A percentile compares a stretch with the other conserved stretches of the same genome.
phyloP scores from a whole-genome alignment of 2,329 filamentous ascomycete genomes.

The Cladorrhinum sp. region DNA sequence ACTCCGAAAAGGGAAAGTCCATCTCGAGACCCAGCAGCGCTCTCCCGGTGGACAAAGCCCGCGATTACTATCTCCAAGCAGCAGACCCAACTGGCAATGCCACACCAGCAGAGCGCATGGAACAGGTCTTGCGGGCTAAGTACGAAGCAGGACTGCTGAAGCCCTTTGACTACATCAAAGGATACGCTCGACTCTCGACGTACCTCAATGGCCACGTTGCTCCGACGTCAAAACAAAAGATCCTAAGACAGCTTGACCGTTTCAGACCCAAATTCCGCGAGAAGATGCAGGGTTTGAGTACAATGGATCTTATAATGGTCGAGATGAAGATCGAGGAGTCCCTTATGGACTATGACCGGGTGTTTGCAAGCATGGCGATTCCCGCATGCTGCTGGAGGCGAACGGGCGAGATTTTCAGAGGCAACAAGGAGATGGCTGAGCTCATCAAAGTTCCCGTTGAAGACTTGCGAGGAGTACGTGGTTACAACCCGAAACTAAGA shows the following conservation, averaged over 20 bases:
- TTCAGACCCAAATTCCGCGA: constrained; percentile 96
- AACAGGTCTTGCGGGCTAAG: constrained; percentile 89
- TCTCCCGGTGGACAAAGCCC: constrained; percentile 65
- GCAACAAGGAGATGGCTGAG: constrained; percentile 98
- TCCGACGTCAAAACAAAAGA: constrained; percentile 80
- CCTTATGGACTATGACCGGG: constrained; percentile 95
- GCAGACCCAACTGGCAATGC: constrained; percentile 86
- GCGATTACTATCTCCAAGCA: constrained; percentile 95
- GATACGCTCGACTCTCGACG: constrained; percentile 81
- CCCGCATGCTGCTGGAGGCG: constrained; percentile 96
- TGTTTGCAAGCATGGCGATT: constrained; percentile 98
- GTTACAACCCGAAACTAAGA: neutral
- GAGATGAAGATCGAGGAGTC: constrained; percentile 99
- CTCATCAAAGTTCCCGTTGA: constrained; percentile 92
- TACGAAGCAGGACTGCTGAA: constrained; percentile 92
- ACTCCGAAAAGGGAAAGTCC: constrained; percentile 48
- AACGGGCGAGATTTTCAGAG: constrained; percentile 94
- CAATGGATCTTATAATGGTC: constrained; percentile 89
- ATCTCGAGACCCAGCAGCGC: constrained; percentile 61
- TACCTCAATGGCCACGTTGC: constrained; percentile 92
- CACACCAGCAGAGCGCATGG: constrained; percentile 90
- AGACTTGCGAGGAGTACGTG: constrained; percentile 78
- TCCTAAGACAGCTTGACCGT: constrained; percentile 83
- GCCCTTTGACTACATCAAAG: constrained; percentile 98
- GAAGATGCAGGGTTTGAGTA: constrained; percentile 86